Percentiles rank a stretch among this genome's conserved stretches.
These are phyloP conservation scores for Kazachstania psychrophila DNA, from an alignment of 805 yeast genomes.

Conservation along the genomic window DNA sequence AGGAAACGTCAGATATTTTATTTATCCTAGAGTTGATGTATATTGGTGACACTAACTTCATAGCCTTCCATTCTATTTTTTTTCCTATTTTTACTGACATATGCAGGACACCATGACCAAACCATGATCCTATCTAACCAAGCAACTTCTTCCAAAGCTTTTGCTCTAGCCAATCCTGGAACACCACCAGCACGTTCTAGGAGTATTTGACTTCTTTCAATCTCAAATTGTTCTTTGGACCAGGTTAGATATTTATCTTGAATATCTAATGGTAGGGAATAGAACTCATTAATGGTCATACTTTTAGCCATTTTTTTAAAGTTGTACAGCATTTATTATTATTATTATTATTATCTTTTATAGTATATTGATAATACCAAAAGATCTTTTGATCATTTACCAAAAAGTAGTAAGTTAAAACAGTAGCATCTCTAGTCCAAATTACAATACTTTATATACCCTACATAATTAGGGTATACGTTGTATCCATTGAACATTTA, in stretches of 20 bases:
- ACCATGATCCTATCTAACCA: background rate
- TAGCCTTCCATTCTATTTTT: background rate
- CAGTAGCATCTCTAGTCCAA: too few relatives aligned
- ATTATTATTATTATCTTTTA: too few relatives aligned
- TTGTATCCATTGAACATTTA: too few relatives aligned
- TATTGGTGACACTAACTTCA: too few relatives aligned
- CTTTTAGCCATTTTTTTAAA: background rate
- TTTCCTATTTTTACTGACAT: background rate
- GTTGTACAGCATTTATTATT: too few relatives aligned
- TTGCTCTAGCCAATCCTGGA: conserved; percentile 1
- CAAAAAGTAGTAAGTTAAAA: too few relatives aligned
- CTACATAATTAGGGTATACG: too few relatives aligned
- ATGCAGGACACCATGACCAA: background rate
- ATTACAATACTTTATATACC: too few relatives aligned
- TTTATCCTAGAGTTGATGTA: too few relatives aligned
- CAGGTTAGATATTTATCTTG: conserved; percentile 4
- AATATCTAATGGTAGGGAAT: conserved; percentile 1
- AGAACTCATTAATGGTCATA: conserved; percentile 2
- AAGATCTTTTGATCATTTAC: too few relatives aligned
- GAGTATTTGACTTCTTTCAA: conserved; percentile 2
- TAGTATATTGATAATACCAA: too few relatives aligned
- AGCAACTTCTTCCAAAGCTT: conserved; percentile 1
- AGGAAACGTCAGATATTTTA: too few relatives aligned
- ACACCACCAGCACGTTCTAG: conserved; percentile 5
- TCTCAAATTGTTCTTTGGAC: conserved; percentile 2